Percentiles rank a stretch among this genome's conserved stretches.
Evolutionary conservation across 2,329 filamentous ascomycete species (phyloP).

Genomic region (Aaosphaeria arxii): DNA sequence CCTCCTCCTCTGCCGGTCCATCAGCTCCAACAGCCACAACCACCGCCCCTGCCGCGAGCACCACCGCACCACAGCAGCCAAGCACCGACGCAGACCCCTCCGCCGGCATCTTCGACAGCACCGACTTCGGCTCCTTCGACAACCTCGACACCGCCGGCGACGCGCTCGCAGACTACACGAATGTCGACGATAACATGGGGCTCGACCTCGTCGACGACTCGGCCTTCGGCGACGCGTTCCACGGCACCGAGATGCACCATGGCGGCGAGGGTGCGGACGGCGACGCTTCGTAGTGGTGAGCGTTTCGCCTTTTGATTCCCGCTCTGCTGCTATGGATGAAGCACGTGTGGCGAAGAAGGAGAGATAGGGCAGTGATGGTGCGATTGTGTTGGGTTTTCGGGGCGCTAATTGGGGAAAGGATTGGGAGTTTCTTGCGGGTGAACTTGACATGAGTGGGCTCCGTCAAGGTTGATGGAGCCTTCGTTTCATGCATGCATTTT

Average conservation of each 20-base stretch:
- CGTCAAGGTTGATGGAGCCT: too few relatives aligned
- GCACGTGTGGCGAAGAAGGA: too few relatives aligned
- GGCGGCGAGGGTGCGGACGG: conserved; percentile 22
- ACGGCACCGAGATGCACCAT: conserved; percentile 34
- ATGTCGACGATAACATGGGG: conserved; percentile 35
- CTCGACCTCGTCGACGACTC: conserved; percentile 38
- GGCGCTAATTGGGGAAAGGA: too few relatives aligned
- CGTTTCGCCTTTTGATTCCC: background rate
- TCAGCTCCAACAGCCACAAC: conserved; percentile 11
- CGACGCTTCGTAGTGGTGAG: conserved; percentile 15
- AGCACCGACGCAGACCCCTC: conserved; percentile 25
- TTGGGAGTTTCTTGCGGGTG: too few relatives aligned
- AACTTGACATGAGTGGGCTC: too few relatives aligned
- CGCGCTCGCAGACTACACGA: conserved; percentile 36
- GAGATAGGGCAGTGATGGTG: background rate
- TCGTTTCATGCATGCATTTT: too few relatives aligned
- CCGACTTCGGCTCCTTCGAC: conserved; percentile 36
- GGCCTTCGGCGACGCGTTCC: conserved; percentile 41
- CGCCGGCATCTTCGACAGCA: conserved; percentile 35
- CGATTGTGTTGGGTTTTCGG: too few relatives aligned
- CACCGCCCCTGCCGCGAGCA: background rate
- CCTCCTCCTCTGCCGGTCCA: conserved; percentile 9
- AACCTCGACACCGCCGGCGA: conserved; percentile 39
- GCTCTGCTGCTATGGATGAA: background rate
- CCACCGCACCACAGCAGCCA: conserved; percentile 5